Percentiles rank a stretch among this genome's conserved stretches.
phyloP scores from a whole-genome alignment of 805 yeast species.

The Wickerhamiella kurtzmanii region DNA sequence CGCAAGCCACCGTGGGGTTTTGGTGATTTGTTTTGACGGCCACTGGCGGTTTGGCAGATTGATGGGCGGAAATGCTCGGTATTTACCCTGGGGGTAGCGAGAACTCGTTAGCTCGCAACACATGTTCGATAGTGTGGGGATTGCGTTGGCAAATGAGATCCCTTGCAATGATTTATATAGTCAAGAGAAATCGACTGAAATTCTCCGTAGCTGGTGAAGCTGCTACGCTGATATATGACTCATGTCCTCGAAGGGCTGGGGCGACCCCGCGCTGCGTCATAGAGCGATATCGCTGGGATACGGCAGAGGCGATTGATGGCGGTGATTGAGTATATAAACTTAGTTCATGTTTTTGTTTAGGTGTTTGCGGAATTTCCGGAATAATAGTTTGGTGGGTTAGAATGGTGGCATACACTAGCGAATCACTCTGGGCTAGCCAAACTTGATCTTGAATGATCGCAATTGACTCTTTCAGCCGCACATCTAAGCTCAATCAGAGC shows the following conservation, averaged over 20 bases:
- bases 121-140: background rate
- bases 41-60: constrained; percentile 52
- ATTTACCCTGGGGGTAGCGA: constrained; percentile 29
- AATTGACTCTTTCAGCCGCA: too few species aligned
- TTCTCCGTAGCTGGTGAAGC: background rate
- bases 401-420: too few species aligned
- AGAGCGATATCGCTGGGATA: background rate
- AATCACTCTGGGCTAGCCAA: too few species aligned
- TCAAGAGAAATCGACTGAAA: too few species aligned
- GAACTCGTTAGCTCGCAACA: background rate
- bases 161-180: background rate
- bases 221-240: background rate
- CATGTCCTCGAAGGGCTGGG: background rate
- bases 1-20: constrained; percentile 71
- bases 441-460: too few species aligned
- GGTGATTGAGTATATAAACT: too few species aligned
- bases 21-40: constrained; percentile 47
- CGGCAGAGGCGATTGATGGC: too few species aligned
- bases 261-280: background rate
- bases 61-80: constrained; percentile 41
- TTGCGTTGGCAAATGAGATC: background rate
- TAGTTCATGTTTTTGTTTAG: too few species aligned
- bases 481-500: too few species aligned
- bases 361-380: too few species aligned
- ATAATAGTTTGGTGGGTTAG: too few species aligned